Evolutionary conservation across 2,329 filamentous ascomycete species (phyloP), one percentile per base, ranked within the genome.

Genomic region (Didymosphaeria variabile): DNA sequence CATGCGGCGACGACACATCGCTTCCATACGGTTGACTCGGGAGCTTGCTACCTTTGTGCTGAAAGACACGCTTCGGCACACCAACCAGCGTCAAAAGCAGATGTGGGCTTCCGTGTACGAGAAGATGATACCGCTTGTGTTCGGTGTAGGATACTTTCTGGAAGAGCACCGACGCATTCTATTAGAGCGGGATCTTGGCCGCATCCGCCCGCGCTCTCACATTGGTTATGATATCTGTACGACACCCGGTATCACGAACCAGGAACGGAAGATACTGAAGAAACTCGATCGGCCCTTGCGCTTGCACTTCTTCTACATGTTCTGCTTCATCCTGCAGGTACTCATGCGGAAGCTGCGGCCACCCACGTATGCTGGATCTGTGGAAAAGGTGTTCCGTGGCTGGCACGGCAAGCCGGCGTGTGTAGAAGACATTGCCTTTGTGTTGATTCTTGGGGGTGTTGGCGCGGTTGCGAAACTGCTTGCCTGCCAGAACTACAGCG

Each of bases 241-340:
- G 2, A 74, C 72, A 5, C 65, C 66, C 5, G 64, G 66, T 53
- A 76, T 76, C 62, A 69, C 66, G 2, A 58, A 55, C 40, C 66
- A 72, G 53, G 74, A 77, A 60, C 57, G 69, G 29, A 65, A 64
- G 38, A 76, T 76, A 23, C 62, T 77, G 59, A 71, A 65, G 59
- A 69, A 64, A 32, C 66, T 77, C 49, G 75, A 77, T 19, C 67
- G 67, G 40, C 70, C 70, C 15, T 55, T 77, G 59, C 71, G 75
- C n/a, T 52, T 77, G 56, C 74, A 76, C 58, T 78, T 72, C 63
- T 77, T 72, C 58, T 76, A 74, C 66, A 77, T 75, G 72, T 77
- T 77, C 62, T 74, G 69, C 68, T 77, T 78, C 62, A 71, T 77
- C 21, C 59, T 78, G 47, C 74, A 76, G 63, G 73, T 76, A 8